Conservation (phyloP, 257 asterid genomes). For the Paraleonurus japonicus region DNA sequence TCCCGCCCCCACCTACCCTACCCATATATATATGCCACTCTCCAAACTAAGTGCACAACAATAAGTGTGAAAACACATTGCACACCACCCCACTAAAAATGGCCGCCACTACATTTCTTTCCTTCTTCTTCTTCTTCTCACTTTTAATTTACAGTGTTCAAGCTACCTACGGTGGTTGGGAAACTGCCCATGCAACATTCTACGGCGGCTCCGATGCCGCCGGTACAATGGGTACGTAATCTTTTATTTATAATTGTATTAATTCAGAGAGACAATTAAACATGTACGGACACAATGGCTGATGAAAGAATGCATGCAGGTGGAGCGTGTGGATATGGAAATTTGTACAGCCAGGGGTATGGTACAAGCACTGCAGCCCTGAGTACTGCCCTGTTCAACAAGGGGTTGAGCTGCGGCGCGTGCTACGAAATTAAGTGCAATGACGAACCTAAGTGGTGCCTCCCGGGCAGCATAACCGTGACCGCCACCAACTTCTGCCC, state of each 20-base stretch:
- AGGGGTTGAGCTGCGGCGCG: conserved; percentile 55
- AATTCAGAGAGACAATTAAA: too few species aligned
- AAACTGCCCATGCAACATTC: conserved; percentile 60
- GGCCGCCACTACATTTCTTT: conserved; percentile 12
- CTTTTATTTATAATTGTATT: too few species aligned
- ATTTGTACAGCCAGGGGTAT: conserved; percentile 55
- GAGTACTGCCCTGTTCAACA: conserved; percentile 48
- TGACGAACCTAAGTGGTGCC: conserved; percentile 39
- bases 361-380: conserved; percentile 59
- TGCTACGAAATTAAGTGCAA: conserved; percentile 48
- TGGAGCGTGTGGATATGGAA: conserved; percentile 67
- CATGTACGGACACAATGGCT: too few species aligned
- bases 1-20: conserved; percentile 20
- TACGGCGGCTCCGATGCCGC: conserved; percentile 66
- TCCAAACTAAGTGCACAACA: conserved; percentile 1
- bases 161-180: conserved; percentile 36
- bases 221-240: conserved; percentile 65
- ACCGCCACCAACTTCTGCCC: conserved; percentile 68
- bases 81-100: conserved; percentile 8
- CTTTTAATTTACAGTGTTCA: conserved; percentile 9
- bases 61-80: neutral
- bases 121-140: conserved; percentile 9
- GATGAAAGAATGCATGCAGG: too few species aligned
- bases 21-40: conserved; percentile 28
- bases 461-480: conserved; percentile 36